phyloP scores from a whole-genome alignment of 192 early-diverging fungal species.

The Irineochytrium annulatum region DNA sequence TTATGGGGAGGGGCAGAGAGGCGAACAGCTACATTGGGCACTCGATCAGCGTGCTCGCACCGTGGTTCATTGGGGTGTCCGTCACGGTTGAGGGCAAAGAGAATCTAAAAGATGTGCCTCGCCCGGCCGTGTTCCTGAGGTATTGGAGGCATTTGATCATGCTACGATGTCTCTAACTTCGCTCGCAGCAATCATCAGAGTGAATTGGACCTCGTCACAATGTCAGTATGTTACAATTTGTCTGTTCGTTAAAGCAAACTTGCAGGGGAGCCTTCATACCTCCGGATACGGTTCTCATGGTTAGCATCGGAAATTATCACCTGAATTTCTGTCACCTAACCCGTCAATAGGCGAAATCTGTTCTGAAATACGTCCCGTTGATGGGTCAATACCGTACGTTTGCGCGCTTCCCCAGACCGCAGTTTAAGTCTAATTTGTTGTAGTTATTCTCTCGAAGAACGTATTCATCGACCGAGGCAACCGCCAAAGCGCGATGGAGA shows the following conservation, averaged over 20 bases:
- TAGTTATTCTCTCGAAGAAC: slow-evolving; percentile 73
- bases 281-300: slow-evolving; percentile 21
- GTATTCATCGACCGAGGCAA: slow-evolving; percentile 88
- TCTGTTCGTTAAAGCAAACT: neutral
- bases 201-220: slow-evolving; percentile 61
- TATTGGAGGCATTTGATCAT: no score
- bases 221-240: slow-evolving; percentile 18
- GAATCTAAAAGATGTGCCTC: slow-evolving; percentile 40
- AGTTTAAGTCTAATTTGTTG: neutral
- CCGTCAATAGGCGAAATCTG: slow-evolving; percentile 14
- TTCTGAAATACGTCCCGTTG: slow-evolving; percentile 16
- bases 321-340: neutral
- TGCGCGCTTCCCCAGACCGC: neutral
- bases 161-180: slow-evolving; percentile 26
- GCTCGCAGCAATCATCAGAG: slow-evolving; percentile 77
- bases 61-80: slow-evolving; percentile 5
- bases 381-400: slow-evolving; percentile 19
- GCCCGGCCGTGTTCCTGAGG: slow-evolving; percentile 63
- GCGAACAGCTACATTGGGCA: neutral
- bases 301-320: neutral
- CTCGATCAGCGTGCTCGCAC: neutral
- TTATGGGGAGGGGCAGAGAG: neutral
- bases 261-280: slow-evolving; percentile 16
- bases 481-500: slow-evolving; percentile 67
- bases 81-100: slow-evolving; percentile 60